Evolutionary conservation across 805 yeast genomes (phyloP).

Genomic region (Candida golubevii): DNA sequence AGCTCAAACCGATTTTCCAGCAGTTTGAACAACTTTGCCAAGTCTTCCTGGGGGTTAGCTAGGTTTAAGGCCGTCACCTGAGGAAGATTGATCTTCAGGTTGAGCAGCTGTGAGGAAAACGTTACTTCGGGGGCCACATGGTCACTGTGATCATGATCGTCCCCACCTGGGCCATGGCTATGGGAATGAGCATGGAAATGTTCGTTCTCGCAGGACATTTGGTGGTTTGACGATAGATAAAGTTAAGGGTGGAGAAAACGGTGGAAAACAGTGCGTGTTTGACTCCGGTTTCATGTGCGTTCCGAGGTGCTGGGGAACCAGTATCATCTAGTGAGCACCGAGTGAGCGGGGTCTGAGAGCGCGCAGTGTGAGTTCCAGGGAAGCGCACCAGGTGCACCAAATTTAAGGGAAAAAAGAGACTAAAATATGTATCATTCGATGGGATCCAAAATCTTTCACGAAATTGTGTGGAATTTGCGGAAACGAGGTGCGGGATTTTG

Average conservation of each 20-base stretch:
- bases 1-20: slow-evolving; percentile 47
- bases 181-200: slow-evolving; percentile 9
- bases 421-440: neutral
- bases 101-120: slow-evolving; percentile 60
- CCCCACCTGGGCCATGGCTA: slow-evolving; percentile 21
- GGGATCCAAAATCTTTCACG: neutral
- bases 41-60: slow-evolving; percentile 47
- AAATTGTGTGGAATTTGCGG: no score
- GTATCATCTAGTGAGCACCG: no score
- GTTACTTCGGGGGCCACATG: slow-evolving; percentile 70
- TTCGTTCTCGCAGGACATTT: slow-evolving; percentile 13
- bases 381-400: neutral
- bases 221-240: neutral
- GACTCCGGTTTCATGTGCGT: neutral
- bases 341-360: neutral
- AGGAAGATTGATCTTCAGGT: slow-evolving; percentile 53
- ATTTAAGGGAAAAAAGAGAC: neutral
- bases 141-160: slow-evolving; percentile 18
- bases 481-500: no score
- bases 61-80: slow-evolving; percentile 64
- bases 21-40: slow-evolving; percentile 49
- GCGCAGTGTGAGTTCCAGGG: neutral
- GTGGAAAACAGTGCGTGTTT: neutral
- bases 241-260: neutral
- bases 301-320: neutral